These are phyloP conservation scores for Chlamydomonas reinhardtii DNA, from an alignment of 163 green algal genomes.

Conservation along the genomic window DNA sequence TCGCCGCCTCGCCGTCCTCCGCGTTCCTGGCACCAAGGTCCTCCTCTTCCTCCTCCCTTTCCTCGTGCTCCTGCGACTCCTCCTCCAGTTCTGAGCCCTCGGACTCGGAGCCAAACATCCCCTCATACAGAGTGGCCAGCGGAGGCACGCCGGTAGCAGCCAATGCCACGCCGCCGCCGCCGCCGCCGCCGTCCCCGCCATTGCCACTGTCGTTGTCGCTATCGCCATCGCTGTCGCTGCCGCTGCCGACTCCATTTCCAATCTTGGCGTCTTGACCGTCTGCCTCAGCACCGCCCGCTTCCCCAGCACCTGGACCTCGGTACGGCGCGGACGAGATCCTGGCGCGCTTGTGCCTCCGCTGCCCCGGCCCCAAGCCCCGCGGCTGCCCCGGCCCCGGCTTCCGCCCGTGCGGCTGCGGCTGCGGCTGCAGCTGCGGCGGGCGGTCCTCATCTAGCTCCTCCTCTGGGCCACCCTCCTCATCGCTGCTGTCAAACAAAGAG, in stretches of 20 bases:
- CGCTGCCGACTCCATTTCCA: background rate
- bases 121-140: conserved; percentile 17
- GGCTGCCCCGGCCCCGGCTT: no score
- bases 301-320: no score
- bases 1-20: background rate
- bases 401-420: no score
- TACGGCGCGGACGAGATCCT: no score
- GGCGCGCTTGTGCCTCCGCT: background rate
- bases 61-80: background rate
- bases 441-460: no score
- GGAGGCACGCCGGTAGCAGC: no score
- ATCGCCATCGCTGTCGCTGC: background rate
- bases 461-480: no score
- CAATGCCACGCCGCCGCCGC: no score
- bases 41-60: background rate
- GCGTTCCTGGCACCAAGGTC: background rate
- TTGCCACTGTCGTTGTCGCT: background rate
- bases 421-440: no score
- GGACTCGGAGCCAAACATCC: conserved; percentile 35
- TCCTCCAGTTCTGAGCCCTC: conserved; percentile 9
- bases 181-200: background rate
- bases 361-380: background rate
- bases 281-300: no score
- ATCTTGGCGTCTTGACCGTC: no score
- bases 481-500: no score